These are phyloP conservation scores for Rhodotorula paludigena DNA, from an alignment of 768 basidiomycete genomes.

Conservation along the genomic window DNA sequence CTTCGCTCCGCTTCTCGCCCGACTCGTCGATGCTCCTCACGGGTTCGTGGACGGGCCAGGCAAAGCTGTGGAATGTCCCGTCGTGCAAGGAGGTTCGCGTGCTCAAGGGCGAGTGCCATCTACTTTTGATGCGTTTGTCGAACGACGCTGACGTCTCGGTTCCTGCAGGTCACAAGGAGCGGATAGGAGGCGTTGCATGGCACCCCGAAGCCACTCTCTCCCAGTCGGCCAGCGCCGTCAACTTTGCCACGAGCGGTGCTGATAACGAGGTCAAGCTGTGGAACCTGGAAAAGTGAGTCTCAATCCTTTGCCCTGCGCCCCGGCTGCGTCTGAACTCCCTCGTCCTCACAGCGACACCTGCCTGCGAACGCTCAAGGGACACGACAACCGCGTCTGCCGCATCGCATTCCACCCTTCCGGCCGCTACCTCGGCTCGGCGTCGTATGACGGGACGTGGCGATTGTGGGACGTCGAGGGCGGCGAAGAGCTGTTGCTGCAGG, in stretches of 20 bases:
- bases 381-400: constrained; percentile 82
- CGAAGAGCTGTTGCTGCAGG: constrained; percentile 74
- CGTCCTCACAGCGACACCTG: constrained; percentile 58
- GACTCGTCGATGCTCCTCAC: constrained; percentile 83
- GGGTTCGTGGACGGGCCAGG: constrained; percentile 90
- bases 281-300: constrained; percentile 72
- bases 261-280: constrained; percentile 82
- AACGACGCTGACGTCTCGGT: not conserved
- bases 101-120: constrained; percentile 58
- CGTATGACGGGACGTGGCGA: constrained; percentile 95
- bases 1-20: constrained; percentile 89
- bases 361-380: constrained; percentile 78
- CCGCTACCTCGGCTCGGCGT: constrained; percentile 84
- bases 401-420: constrained; percentile 97
- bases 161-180: constrained; percentile 70
- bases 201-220: constrained; percentile 82
- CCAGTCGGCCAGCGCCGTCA: constrained; percentile 62
- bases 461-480: constrained; percentile 85
- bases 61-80: constrained; percentile 94
- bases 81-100: constrained; percentile 73
- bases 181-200: constrained; percentile 95
- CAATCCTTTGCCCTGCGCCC: not conserved
- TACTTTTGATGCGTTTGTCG: not conserved
- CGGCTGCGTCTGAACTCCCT: not conserved
- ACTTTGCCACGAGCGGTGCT: constrained; percentile 84